These are phyloP conservation scores for Pharus latifolius DNA, from an alignment of 176 grass and related monocot species.

Conservation along the genomic window DNA sequence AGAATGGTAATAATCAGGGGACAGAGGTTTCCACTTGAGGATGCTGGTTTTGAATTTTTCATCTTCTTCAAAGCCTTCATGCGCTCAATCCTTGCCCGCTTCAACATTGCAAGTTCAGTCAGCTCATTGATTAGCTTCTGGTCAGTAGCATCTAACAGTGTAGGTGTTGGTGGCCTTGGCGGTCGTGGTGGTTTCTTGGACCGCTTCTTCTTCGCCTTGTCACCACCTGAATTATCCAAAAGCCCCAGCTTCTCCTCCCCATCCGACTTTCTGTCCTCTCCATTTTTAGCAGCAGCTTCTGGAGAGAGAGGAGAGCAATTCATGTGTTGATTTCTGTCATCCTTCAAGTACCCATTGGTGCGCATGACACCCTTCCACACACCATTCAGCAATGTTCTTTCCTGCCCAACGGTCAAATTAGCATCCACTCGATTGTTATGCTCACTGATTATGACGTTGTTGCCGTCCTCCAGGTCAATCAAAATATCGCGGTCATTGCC, in stretches of 20 bases:
- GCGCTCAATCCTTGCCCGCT: constrained; percentile 79
- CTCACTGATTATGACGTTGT: constrained; percentile 10
- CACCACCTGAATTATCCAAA: constrained; percentile 30
- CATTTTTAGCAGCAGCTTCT: constrained; percentile 26
- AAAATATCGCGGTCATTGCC: constrained; percentile 23
- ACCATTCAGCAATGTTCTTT: constrained; percentile 11
- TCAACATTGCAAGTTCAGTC: constrained; percentile 66
- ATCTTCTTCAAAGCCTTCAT: constrained; percentile 94
- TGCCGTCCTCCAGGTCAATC: constrained; percentile 74
- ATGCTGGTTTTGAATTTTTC: constrained; percentile 63
- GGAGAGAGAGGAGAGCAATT: not conserved
- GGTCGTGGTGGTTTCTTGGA: constrained; percentile 71
- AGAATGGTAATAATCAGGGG: constrained; percentile 74
- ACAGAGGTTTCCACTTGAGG: constrained; percentile 40
- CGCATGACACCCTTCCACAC: constrained; percentile 1
- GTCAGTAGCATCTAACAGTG: constrained; percentile 57
- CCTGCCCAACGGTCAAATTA: constrained; percentile 9
- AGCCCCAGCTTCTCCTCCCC: constrained; percentile 40
- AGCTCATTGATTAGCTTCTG: constrained; percentile 80
- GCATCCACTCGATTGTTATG: constrained; percentile 12
- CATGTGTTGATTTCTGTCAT: constrained; percentile 19
- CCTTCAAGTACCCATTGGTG: constrained; percentile 13
- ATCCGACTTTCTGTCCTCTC: constrained; percentile 29
- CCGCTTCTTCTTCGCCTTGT: constrained; percentile 72
- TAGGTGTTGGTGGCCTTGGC: constrained; percentile 46